Evolutionary conservation across 768 basidiomycete genomes (phyloP), one percentile per base, ranked within the genome.

Genomic region (Kwoniella pini): DNA sequence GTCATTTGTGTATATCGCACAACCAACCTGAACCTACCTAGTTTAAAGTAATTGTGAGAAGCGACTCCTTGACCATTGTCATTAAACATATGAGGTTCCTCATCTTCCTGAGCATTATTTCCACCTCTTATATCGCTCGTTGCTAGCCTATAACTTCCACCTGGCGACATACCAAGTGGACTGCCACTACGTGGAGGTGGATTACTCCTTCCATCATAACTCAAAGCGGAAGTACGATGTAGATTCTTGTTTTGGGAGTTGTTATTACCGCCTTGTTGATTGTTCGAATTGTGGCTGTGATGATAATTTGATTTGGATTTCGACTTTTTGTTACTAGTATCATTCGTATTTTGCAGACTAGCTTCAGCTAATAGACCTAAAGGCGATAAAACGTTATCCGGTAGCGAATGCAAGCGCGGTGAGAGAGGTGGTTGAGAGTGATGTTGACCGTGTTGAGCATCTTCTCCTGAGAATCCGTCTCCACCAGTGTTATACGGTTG

Each of bases 1-100:
- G 17, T 17, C 21, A 10, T n/a, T 56, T 11, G 19, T n/a, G 17
- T 21, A 5, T 5, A 53, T 13, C 21, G 39, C 17, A 19, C 30
- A 15, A 3, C 5, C 38, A 39, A 5, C 28, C n/a, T 30, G 11
- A 9, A 77, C 82, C 53, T 62, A 88, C 90, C 91, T 59, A 93
- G 92, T 75, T 88, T 93, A 82, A 96, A 97, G 79, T 93, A 97
- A 63, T 88, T 88, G 89, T 2, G 90, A 89, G 13, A 95, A 87
- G 12, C 94, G 88, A 42, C 92, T n/a, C 70, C 73, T 33, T 60
- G 57, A 12, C 56, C 52, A 13, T 57, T 48, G 19, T 62, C 46
- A 17, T 43, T 51, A 39, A n/a, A 54, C 4, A 22, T 36, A 17
- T 26, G 15, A 30, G 27, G 48, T 24, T 55, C 64, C 13, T 65